Percentiles rank a stretch among this genome's conserved stretches.
Conservation (phyloP, 2,329 filamentous ascomycete genomes). For the Ploettnerulaceae sp. region DNA sequence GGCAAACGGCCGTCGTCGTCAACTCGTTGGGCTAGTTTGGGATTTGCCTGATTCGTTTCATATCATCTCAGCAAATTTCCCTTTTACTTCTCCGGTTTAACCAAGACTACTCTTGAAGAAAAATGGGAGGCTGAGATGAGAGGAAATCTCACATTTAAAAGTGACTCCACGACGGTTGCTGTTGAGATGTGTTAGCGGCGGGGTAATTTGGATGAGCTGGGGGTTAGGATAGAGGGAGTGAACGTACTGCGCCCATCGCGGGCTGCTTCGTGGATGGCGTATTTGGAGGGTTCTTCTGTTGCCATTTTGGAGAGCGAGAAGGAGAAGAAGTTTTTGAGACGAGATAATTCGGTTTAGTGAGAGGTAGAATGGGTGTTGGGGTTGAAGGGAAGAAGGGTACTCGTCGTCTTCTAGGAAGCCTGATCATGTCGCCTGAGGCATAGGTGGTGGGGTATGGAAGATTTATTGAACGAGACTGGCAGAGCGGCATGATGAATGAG, state of each 20-base stretch:
- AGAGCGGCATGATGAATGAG: no score
- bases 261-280: conserved; percentile 80
- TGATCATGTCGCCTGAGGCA: conserved; percentile 11
- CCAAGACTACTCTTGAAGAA: not conserved
- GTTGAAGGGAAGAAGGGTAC: conserved; percentile 1
- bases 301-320: conserved; percentile 1
- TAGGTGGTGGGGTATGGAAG: not conserved
- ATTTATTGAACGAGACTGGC: not conserved
- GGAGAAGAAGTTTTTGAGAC: not conserved
- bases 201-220: conserved; percentile 9
- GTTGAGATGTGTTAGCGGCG: conserved; percentile 15
- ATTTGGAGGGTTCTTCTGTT: conserved; percentile 52
- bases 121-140: not conserved
- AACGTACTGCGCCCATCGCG: conserved; percentile 74
- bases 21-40: conserved; percentile 64
- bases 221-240: conserved; percentile 1
- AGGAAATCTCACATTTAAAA: conserved; percentile 54
- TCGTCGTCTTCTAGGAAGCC: conserved; percentile 13
- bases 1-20: conserved; percentile 88
- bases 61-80: conserved; percentile 1
- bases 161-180: conserved; percentile 69
- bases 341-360: not conserved
- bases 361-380: not conserved
- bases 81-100: not conserved
- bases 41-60: conserved; percentile 58